phyloP scores from a whole-genome alignment of 768 basidiomycete species.

The Gymnopilus junonius region DNA sequence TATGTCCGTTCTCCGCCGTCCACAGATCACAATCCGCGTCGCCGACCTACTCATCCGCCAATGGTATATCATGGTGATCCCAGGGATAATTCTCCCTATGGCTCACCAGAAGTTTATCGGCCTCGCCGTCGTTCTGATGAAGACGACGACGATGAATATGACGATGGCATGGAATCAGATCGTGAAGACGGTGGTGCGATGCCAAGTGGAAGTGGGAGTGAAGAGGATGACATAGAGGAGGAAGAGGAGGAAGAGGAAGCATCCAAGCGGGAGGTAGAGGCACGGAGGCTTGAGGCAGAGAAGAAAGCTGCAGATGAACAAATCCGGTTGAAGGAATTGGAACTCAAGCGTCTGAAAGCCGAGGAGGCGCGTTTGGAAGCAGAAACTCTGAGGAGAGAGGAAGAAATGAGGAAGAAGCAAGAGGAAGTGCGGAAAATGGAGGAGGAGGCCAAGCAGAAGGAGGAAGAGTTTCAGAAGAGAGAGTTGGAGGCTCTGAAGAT shows the following conservation, averaged over 20 bases:
- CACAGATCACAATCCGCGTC: background rate
- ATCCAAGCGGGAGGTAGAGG: slow-evolving; percentile 21
- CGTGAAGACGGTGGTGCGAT: slow-evolving; percentile 5
- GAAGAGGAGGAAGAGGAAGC: slow-evolving; percentile 2
- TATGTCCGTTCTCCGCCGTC: slow-evolving; percentile 13
- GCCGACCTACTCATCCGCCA: background rate
- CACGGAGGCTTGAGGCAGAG: slow-evolving; percentile 22
- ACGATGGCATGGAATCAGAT: background rate
- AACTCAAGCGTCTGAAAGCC: slow-evolving; percentile 22
- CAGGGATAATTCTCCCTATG: background rate
- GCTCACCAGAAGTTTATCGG: background rate
- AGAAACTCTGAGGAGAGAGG: slow-evolving; percentile 23
- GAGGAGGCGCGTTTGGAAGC: slow-evolving; percentile 21
- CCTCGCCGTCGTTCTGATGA: background rate
- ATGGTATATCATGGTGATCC: background rate
- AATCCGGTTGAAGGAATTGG: slow-evolving; percentile 20
- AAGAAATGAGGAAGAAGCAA: slow-evolving; percentile 16
- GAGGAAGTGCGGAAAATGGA: slow-evolving; percentile 24
- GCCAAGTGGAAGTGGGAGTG: slow-evolving; percentile 15
- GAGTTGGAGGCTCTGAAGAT: slow-evolving; percentile 30
- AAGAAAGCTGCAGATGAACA: slow-evolving; percentile 16
- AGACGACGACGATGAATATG: background rate
- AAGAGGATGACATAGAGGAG: slow-evolving; percentile 15
- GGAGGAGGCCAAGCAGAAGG: slow-evolving; percentile 27
- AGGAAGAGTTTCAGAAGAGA: slow-evolving; percentile 28